Evolutionary conservation across 2,329 filamentous ascomycete genomes (phyloP).

Genomic region (Pseudogymnoascus pannorum): DNA sequence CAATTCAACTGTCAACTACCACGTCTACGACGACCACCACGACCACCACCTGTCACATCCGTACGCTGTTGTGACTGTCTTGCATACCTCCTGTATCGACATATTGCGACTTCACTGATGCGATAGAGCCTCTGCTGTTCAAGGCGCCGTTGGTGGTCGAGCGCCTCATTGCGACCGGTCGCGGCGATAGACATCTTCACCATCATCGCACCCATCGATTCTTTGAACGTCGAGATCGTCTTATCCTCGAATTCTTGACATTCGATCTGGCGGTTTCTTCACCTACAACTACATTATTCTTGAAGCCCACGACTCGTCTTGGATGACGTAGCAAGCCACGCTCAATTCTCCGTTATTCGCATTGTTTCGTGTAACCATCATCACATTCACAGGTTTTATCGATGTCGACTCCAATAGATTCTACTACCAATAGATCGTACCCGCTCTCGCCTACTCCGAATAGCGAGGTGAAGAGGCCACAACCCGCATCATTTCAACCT

Average conservation of each 20-base stretch:
- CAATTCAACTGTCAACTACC: not conserved
- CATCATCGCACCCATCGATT: conserved; percentile 3
- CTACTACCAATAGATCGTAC: not conserved
- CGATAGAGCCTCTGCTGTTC: not conserved
- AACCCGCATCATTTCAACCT: conserved; percentile 54
- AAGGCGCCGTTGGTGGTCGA: conserved; percentile 7
- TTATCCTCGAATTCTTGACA: not conserved
- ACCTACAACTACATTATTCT: not conserved
- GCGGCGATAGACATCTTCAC: conserved; percentile 2
- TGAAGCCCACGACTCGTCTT: not conserved
- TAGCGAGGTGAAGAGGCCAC: conserved; percentile 7
- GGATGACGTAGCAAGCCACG: conserved; percentile 2
- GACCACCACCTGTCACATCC: not conserved
- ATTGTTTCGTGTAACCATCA: conserved; percentile 6
- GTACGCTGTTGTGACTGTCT: conserved; percentile 1
- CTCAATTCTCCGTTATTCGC: not conserved
- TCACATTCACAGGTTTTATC: conserved; percentile 9
- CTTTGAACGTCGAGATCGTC: not conserved
- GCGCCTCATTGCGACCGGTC: conserved; percentile 8
- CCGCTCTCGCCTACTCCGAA: conserved; percentile 8
- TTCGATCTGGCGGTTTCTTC: not conserved
- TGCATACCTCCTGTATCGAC: not conserved
- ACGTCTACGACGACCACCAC: conserved; percentile 1
- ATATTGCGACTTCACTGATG: conserved; percentile 6
- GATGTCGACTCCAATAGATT: conserved; percentile 9